Conservation (phyloP, 129 eudicot species). For the Escallonia rubra region DNA sequence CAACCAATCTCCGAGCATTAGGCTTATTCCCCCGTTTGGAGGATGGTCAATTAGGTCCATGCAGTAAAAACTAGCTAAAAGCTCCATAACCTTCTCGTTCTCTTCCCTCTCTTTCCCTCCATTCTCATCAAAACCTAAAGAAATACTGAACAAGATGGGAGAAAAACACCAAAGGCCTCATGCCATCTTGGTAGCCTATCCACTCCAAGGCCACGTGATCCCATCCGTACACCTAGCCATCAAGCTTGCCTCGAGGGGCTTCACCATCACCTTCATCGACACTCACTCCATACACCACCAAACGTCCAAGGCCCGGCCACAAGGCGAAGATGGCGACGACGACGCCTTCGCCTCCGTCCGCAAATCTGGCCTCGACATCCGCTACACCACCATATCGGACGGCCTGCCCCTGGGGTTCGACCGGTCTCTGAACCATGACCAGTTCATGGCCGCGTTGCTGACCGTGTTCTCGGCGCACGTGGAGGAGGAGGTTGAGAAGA, state of each 20-base stretch:
- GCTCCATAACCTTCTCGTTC: not conserved
- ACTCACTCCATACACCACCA: conserved; percentile 1
- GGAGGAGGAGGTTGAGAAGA: not conserved
- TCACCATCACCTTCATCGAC: not conserved
- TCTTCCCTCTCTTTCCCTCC: not conserved
- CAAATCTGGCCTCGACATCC: not conserved
- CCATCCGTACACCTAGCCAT: not conserved
- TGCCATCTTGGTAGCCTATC: not conserved
- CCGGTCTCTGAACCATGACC: not conserved
- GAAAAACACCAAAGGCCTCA: not conserved
- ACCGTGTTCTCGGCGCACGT: not conserved
- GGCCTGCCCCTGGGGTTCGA: not conserved
- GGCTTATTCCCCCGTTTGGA: too few species aligned
- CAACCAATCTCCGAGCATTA: too few species aligned
- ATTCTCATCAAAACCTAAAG: not conserved
- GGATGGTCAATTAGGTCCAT: too few species aligned
- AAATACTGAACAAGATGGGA: not conserved
- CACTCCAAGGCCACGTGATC: not conserved
- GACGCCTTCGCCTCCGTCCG: not conserved
- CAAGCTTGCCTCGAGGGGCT: not conserved
- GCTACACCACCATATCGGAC: not conserved
- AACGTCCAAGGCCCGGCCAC: not conserved
- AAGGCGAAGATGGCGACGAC: not conserved
- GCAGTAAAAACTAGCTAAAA: too few species aligned
- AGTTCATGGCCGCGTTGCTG: not conserved